Evolutionary conservation across 176 grass and related monocot species (phyloP).

Genomic region (Oropetium thomaeum): DNA sequence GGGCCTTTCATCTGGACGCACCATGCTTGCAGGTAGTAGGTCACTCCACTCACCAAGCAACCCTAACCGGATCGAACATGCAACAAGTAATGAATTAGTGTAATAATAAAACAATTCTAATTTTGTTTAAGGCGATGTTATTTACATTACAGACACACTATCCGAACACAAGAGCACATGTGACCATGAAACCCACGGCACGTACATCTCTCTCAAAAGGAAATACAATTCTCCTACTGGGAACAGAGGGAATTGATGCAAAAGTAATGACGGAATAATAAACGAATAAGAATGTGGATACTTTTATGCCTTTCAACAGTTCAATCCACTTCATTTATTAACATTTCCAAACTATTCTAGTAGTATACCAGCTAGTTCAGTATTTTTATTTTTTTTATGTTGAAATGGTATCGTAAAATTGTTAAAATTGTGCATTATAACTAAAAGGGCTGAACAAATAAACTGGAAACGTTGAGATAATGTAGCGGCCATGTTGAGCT

Average conservation of each 20-base stretch:
- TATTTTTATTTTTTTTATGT: not conserved
- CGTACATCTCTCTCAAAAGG: not conserved
- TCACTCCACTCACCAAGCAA: conserved; percentile 33
- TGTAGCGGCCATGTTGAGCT: not conserved
- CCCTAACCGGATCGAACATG: conserved; percentile 22
- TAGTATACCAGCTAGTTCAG: not conserved
- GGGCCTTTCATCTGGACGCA: not conserved
- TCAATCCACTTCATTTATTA: not conserved
- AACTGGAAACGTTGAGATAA: not conserved
- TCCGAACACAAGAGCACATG: not conserved
- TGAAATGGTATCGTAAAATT: not conserved
- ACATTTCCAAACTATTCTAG: not conserved
- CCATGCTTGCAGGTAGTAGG: conserved; percentile 53
- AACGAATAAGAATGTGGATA: not conserved
- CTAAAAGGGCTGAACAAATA: not conserved
- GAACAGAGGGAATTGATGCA: not conserved
- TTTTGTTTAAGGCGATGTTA: no score
- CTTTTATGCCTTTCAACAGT: not conserved
- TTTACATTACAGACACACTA: no score
- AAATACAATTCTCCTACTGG: not conserved
- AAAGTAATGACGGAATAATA: not conserved
- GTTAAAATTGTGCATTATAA: no score
- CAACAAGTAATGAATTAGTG: not conserved
- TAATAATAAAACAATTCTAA: no score
- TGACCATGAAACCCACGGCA: not conserved